phyloP scores from a whole-genome alignment of 768 basidiomycete genomes.

The Tricholoma flavovirens region DNA sequence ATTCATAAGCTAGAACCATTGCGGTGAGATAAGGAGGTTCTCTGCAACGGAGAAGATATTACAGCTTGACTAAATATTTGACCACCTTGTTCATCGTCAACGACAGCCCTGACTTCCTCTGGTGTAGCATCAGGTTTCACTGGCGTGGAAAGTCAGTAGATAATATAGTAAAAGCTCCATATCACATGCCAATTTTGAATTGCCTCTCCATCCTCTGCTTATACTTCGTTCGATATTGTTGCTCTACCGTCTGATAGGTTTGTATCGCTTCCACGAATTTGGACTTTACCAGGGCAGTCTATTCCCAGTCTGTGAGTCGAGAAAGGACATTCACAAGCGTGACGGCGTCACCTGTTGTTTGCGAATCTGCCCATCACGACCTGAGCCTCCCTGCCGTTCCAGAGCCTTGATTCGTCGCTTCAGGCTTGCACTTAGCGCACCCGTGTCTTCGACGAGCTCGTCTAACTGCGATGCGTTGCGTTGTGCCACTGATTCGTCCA shows the following conservation, averaged over 20 bases:
- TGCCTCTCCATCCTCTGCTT: constrained; percentile 82
- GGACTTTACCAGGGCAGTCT: constrained; percentile 61
- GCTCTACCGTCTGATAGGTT: constrained; percentile 78
- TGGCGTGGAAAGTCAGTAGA: constrained; percentile 19
- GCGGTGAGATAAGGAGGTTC: constrained; percentile 6
- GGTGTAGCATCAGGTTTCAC: constrained; percentile 92
- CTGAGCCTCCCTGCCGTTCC: constrained; percentile 58
- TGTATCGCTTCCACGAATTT: constrained; percentile 87
- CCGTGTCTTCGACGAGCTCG: constrained; percentile 65
- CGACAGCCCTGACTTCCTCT: constrained; percentile 83
- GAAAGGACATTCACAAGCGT: neutral
- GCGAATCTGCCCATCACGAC: constrained; percentile 67
- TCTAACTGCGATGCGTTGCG: constrained; percentile 60
- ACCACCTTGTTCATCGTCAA: constrained; percentile 72
- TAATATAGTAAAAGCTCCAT: neutral
- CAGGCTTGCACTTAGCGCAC: constrained; percentile 59
- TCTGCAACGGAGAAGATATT: constrained; percentile 7
- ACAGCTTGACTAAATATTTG: constrained; percentile 93
- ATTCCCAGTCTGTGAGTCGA: constrained; percentile 3
- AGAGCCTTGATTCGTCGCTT: constrained; percentile 71
- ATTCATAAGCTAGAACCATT: constrained; percentile 61
- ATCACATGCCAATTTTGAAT: constrained; percentile 69
- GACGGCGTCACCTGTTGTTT: constrained; percentile 59
- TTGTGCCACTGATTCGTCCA: constrained; percentile 62
- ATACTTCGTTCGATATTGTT: constrained; percentile 70